Conservation (phyloP, 73 alveolate species). For the Diophrys appendiculata region DNA sequence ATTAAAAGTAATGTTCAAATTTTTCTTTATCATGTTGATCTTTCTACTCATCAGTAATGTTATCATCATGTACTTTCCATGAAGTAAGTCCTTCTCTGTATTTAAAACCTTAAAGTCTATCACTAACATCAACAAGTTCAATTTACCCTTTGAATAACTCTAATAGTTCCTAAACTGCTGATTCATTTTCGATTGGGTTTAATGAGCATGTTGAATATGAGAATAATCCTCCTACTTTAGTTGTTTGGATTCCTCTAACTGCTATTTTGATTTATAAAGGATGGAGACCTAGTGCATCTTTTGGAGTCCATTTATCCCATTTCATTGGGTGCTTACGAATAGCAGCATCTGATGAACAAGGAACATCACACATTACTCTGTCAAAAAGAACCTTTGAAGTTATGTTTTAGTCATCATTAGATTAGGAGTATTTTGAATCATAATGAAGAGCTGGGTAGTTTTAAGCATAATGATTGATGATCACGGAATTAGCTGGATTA, state of each 20-base stretch:
- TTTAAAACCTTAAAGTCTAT: conserved; percentile 58
- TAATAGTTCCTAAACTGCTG: conserved; percentile 88
- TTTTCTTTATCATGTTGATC: conserved; percentile 1
- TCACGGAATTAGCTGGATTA: conserved; percentile 69
- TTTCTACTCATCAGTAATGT: conserved; percentile 14
- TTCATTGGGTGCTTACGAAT: conserved; percentile 94
- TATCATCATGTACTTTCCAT: conserved; percentile 79
- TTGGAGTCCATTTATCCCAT: conserved; percentile 96
- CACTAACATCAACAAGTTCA: conserved; percentile 80
- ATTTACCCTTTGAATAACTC: conserved; percentile 71
- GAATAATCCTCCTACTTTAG: conserved; percentile 93
- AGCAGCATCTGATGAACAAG: conserved; percentile 99
- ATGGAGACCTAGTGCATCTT: conserved; percentile 91
- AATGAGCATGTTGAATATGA: conserved; percentile 98
- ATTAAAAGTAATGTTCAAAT: conserved; percentile 43
- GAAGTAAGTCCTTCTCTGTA: conserved; percentile 80
- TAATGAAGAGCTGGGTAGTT: conserved; percentile 78
- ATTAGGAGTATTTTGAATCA: conserved; percentile 1
- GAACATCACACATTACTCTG: conserved; percentile 98
- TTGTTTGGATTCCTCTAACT: conserved; percentile 82
- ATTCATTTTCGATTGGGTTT: conserved; percentile 99
- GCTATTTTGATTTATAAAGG: conserved; percentile 88
- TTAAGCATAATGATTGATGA: conserved; percentile 93
- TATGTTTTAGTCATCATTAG: not conserved
- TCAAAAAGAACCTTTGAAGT: conserved; percentile 78